Evolutionary conservation across 345 rosid genomes (phyloP).

Genomic region (Salix viminalis): DNA sequence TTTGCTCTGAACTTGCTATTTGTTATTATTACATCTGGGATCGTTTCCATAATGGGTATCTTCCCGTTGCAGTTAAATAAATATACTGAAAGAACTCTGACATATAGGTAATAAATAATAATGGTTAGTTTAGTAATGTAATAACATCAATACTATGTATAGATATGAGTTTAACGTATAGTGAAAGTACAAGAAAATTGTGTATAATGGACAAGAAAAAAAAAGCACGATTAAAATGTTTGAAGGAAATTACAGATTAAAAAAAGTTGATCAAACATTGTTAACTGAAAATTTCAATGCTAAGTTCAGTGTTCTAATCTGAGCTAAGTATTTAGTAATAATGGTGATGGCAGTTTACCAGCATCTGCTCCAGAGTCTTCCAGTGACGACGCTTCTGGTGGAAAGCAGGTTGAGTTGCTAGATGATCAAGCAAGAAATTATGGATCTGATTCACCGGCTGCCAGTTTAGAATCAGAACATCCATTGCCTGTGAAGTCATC

Average conservation of each 20-base stretch:
- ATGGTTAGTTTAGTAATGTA: neutral
- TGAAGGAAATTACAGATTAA: neutral
- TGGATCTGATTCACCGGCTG: constrained; percentile 53
- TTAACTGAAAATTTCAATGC: neutral
- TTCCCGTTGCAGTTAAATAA: neutral
- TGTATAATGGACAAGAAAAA: neutral
- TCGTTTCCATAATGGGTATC: neutral
- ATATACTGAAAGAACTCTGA: neutral
- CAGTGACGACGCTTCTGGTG: constrained; percentile 35
- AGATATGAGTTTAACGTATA: neutral
- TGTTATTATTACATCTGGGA: neutral
- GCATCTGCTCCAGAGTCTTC: constrained; percentile 40
- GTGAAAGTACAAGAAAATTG: too few species aligned
- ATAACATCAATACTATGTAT: neutral
- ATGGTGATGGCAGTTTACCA: constrained; percentile 45
- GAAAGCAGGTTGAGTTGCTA: constrained; percentile 40
- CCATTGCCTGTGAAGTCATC: constrained; percentile 49
- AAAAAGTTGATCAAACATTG: neutral
- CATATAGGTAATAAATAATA: neutral
- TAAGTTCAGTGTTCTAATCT: neutral
- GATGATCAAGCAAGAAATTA: constrained; percentile 54
- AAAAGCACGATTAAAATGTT: neutral
- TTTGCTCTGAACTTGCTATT: neutral
- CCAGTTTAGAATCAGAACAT: constrained; percentile 49
- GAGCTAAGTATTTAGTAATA: constrained; percentile 6